Conservation (phyloP, 2,329 filamentous ascomycete genomes). For the Cercospora beticola region DNA sequence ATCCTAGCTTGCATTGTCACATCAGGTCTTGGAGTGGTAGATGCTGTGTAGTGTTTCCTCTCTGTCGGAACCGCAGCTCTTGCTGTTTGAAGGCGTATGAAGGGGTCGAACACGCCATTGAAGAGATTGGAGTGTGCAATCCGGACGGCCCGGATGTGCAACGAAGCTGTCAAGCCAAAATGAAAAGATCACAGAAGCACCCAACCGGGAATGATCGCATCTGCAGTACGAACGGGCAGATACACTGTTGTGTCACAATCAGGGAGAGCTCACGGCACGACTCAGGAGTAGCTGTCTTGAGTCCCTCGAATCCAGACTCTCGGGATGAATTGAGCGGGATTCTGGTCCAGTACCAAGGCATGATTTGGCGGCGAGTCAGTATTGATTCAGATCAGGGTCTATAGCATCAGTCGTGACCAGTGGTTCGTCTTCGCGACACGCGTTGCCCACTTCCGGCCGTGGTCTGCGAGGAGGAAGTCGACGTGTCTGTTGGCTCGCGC, state of each 20-base stretch:
- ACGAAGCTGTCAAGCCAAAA: constrained; percentile 1
- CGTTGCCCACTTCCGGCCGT: neutral
- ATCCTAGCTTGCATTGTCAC: neutral
- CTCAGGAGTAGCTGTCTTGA: neutral
- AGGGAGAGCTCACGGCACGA: neutral
- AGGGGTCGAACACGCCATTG: neutral
- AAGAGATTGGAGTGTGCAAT: neutral
- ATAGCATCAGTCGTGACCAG: neutral
- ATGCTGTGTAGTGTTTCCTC: neutral
- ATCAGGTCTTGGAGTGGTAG: neutral
- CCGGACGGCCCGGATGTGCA: neutral
- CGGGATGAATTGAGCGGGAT: neutral
- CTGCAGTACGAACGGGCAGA: neutral
- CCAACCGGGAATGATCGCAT: neutral
- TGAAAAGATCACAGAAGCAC: neutral
- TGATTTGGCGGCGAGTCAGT: neutral
- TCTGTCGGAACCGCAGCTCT: neutral
- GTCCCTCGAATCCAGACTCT: neutral
- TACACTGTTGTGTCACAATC: neutral
- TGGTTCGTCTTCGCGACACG: neutral
- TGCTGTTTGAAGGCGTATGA: neutral
- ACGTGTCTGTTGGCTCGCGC: neutral
- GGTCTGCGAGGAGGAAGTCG: neutral
- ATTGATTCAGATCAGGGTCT: neutral
- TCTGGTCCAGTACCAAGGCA: neutral